Base-by-base conservation (phyloP, 2,329 filamentous ascomycete genomes). In the Verruconis gallopava region DNA sequence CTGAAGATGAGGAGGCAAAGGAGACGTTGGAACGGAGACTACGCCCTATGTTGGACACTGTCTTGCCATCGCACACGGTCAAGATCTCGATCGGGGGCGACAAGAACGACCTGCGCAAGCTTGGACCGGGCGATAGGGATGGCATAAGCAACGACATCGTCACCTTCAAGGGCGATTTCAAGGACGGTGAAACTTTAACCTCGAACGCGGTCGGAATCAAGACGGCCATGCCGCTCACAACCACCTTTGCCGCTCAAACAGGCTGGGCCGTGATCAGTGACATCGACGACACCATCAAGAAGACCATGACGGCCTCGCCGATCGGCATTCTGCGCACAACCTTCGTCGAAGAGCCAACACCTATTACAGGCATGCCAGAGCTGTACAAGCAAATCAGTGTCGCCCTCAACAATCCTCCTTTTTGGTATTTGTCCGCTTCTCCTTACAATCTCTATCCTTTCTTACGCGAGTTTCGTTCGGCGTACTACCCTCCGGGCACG, bases 361-460 rank as follows among this genome's bases (percentile, higher is more conserved):
- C 84, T 0, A 76, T 89, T 12, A 53, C 69, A 0, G 85, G 84
- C 37, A 95, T 95, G 85, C 83, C 86, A 0, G 78, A 84, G 51
- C 70, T 95, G 1, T 95, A 94, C 64, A 62, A 66, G 17, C 69
- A 79, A 43, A 68, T 93, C 9, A 66, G 78, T 35, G 55, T 56
- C 12, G 59, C 64, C 32, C 63, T 77, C 5, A 45, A 71, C 5
- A 67, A 71, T 5, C 80, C 85, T 1, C 74, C 85, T 0, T 94
- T 84, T 72, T 94, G 93, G 67, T 96, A 96, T 60, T 73, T 96
- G 37, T 93, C 85, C 0, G 88, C 89, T 0, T 93, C 86, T 0
- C 89, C 89, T 0, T 95, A 95, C 66, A 94, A 93, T 52, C 73
- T 96, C 6, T 95, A 95, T 55, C 81, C 84, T 0, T 91, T 95